A percentile compares a stretch with the other conserved stretches of the same genome.
Evolutionary conservation across 176 grass and related monocot genomes (phyloP).

Genomic region (Saccharum spontaneum): DNA sequence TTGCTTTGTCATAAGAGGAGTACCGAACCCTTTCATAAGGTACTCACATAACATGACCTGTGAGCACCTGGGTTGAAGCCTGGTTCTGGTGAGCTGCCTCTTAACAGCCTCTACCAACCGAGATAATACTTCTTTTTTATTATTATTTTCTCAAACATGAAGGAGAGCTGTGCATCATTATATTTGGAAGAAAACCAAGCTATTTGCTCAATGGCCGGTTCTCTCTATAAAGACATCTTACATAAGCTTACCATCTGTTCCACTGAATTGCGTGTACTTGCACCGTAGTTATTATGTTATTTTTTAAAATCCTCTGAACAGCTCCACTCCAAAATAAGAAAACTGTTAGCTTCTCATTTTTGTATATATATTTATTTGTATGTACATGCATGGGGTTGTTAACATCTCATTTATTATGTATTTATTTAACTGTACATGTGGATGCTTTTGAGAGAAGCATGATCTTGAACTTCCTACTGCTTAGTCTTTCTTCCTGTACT

Average conservation of each 20-base stretch:
- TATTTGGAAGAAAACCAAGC: neutral
- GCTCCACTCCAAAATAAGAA: neutral
- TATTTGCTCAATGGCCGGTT: neutral
- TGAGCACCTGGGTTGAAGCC: neutral
- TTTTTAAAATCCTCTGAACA: neutral
- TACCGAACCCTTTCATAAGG: neutral
- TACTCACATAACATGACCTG: neutral
- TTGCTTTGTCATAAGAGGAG: neutral
- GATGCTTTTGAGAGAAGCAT: conserved; percentile 24
- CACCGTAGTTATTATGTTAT: neutral
- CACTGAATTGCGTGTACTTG: neutral
- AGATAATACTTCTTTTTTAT: neutral
- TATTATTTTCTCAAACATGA: neutral
- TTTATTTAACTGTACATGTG: conserved; percentile 13
- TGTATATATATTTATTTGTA: conserved; percentile 22
- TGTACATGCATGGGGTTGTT: neutral
- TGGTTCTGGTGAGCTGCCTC: neutral
- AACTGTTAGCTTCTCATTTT: neutral
- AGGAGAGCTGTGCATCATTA: neutral
- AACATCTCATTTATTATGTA: neutral
- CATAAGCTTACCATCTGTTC: neutral
- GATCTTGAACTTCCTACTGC: neutral
- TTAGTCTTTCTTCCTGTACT: conserved; percentile 29
- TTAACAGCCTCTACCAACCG: neutral
- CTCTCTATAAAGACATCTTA: conserved; percentile 3